Base-by-base conservation (phyloP, 257 asterid species). In the Solanum tacnaense region DNA sequence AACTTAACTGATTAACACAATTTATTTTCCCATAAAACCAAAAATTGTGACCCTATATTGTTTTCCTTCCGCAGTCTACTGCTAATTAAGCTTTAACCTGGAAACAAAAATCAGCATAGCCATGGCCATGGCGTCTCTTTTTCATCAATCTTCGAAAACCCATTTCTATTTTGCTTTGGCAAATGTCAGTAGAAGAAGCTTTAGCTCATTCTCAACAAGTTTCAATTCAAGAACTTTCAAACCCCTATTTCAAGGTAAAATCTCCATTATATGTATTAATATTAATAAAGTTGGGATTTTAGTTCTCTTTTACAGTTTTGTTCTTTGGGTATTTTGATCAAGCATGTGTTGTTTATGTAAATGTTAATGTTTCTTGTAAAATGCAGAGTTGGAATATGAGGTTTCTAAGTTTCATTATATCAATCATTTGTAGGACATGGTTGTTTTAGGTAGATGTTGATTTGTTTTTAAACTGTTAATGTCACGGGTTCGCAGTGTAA, bases 211-310 rank as follows among this genome's bases (percentile, higher is more conserved):
- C 84, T 81, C 83, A 25, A 62, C 86, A 71, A 86, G 49, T 35
- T 74, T 86, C 92, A 35, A 79, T 83, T 88, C 93, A 71, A 90
- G 89, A 62, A 90, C 91, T 85, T 78, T 85, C 73, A 41, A 56
- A 70, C 88, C 60, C 81, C 87, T 88, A 23, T 83, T 76, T 75
- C 98, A 91, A 92, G 95, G 98, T 92, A 60, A 75, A 84, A 58
- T 31, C 16, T 79, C 29, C 13, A 82, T 81, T 81, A 18, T 9
- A 44, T 73, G 81, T 34, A 34, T 68, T 68, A 27, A n/a, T 27
- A 12, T 11, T 68, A 27, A 27, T 68, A 34, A 72, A 32, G 79
- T 8, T 72, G 44, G 8, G 15, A 72, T 39, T 75, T 76, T 39
- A 76, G 5, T 76, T 39, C 84, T 31, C 12, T 76, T 76, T 76